A percentile compares a stretch with the other conserved stretches of the same genome.
phyloP scores from a whole-genome alignment of 2,329 filamentous ascomycete genomes.

The Ceratocystis harringtonii region DNA sequence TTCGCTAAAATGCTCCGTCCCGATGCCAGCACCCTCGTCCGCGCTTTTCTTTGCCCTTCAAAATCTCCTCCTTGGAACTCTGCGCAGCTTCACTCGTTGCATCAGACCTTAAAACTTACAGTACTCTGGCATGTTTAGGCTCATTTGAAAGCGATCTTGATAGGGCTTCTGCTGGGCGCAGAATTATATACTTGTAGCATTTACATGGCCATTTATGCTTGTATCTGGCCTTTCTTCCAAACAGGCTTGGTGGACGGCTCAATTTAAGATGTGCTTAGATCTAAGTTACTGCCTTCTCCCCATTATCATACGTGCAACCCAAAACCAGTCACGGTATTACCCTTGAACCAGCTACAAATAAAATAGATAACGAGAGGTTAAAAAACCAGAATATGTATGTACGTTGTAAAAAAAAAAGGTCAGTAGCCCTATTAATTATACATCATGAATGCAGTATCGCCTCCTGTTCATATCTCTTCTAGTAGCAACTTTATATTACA shows the following conservation, averaged over 20 bases:
- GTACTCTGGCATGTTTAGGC: constrained; percentile 9
- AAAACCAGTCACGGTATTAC: background rate
- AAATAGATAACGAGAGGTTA: background rate
- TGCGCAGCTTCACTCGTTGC: background rate
- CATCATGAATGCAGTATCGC: background rate
- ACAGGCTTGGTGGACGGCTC: background rate
- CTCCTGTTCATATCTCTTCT: background rate
- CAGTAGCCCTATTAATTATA: background rate
- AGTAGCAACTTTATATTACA: background rate
- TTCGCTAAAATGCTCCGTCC: constrained; percentile 16
- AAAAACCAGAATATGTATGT: background rate
- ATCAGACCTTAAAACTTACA: background rate
- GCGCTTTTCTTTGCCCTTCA: constrained; percentile 8
- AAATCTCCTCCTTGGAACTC: constrained; percentile 11
- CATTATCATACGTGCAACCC: background rate
- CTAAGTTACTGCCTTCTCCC: background rate
- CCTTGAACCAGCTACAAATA: background rate
- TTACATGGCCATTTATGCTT: background rate
- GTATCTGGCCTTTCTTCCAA: background rate
- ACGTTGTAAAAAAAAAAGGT: too few species aligned
- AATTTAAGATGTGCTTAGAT: background rate
- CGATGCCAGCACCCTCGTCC: constrained; percentile 13
- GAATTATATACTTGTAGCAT: background rate
- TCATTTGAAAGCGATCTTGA: constrained; percentile 13
- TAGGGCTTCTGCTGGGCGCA: background rate